Evolutionary conservation across 2,329 filamentous ascomycete species (phyloP).

Genomic region (Cladophialophora bantiana): DNA sequence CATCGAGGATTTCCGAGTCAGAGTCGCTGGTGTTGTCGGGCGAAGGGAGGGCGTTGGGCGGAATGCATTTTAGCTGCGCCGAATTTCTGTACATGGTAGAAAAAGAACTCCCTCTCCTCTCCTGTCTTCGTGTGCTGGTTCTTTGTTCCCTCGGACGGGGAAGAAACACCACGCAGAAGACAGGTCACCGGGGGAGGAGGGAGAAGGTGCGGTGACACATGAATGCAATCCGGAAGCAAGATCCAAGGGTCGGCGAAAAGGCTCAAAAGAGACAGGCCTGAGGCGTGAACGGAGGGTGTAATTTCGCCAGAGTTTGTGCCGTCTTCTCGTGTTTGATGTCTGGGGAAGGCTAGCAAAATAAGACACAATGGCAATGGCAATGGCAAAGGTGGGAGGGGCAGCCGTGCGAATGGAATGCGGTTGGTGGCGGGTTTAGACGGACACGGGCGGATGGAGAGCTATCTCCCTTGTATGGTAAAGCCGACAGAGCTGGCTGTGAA

Average conservation of each 20-base stretch:
- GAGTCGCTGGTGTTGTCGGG: conserved; percentile 35
- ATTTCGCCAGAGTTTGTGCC: not conserved
- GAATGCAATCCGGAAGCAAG: conserved; percentile 9
- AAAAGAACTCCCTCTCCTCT: not conserved
- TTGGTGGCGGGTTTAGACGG: conserved; percentile 7
- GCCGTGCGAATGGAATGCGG: not conserved
- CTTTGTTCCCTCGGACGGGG: not conserved
- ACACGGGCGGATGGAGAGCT: conserved; percentile 3
- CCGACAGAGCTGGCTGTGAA: not conserved
- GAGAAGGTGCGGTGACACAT: conserved; percentile 1
- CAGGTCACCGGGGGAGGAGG: conserved; percentile 3
- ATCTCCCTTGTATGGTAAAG: not conserved
- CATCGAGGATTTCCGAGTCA: conserved; percentile 36
- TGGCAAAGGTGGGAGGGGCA: not conserved
- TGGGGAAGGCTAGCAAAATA: not conserved
- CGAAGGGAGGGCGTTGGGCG: conserved; percentile 29
- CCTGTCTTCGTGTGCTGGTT: not conserved
- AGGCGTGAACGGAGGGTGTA: not conserved
- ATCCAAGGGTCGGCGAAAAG: not conserved
- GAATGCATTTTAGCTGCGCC: conserved; percentile 29
- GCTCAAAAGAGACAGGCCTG: not conserved
- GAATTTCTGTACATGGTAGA: conserved; percentile 35
- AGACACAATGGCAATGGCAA: not conserved
- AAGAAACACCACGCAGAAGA: not conserved
- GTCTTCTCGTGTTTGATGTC: not conserved